phyloP scores from a whole-genome alignment of 2,329 filamentous ascomycete genomes.

The Epichloe gansuensis region DNA sequence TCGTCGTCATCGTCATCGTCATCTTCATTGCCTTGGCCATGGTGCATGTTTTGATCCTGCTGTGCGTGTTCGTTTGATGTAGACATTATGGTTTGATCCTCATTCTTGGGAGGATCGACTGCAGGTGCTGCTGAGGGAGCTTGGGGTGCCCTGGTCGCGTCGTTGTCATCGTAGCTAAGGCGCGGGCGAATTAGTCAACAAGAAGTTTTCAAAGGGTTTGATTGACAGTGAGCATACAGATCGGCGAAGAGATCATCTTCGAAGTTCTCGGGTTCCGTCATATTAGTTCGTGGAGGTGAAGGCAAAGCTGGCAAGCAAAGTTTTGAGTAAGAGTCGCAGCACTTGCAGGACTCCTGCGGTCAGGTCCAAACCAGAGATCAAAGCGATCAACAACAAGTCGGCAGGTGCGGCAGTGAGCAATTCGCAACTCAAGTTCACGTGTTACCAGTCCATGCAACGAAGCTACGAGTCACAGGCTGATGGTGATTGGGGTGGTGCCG shows the following conservation, averaged over 20 bases:
- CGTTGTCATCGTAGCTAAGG: slow-evolving; percentile 53
- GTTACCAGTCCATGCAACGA: not conserved
- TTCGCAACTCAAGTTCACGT: not conserved
- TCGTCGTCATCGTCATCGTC: slow-evolving; percentile 36
- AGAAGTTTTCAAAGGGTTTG: not conserved
- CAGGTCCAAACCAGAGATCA: not conserved
- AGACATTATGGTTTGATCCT: slow-evolving; percentile 15
- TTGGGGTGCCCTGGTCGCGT: slow-evolving; percentile 28
- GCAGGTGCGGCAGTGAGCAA: not conserved
- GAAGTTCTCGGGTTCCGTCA: slow-evolving; percentile 71
- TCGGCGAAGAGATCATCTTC: slow-evolving; percentile 95
- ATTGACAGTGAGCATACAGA: slow-evolving; percentile 46
- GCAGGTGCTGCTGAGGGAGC: slow-evolving; percentile 18
- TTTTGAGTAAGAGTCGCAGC: not conserved
- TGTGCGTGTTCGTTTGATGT: slow-evolving; percentile 2
- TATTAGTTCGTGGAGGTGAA: slow-evolving; percentile 21
- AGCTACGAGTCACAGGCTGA: not conserved
- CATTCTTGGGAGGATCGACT: slow-evolving; percentile 14
- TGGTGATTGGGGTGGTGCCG: not conserved
- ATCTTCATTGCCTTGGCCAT: slow-evolving; percentile 25
- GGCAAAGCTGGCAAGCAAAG: not conserved
- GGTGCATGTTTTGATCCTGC: slow-evolving; percentile 30
- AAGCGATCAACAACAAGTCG: not conserved
- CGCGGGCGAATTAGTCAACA: slow-evolving; percentile 3
- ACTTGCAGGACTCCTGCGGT: not conserved